Evolutionary conservation across 1,284 basidiomycete genomes (phyloP), one percentile per base, ranked within the genome.

Genomic region (Microbotryum scabiosae): DNA sequence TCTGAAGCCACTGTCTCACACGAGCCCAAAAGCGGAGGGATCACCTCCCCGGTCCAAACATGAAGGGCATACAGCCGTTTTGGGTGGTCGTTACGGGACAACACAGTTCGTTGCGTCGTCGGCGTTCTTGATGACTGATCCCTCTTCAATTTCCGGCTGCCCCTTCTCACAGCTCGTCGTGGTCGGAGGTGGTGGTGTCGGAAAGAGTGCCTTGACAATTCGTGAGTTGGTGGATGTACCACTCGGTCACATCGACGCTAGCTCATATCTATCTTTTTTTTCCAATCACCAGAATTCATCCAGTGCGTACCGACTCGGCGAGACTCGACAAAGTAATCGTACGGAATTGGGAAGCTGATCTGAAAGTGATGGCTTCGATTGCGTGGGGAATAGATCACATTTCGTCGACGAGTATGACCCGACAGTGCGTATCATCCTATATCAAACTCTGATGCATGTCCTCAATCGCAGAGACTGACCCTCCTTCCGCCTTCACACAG

Each of bases 381-480:
- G 92, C 96, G 70, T 93, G 93, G 69, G 97, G 12, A 51, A n/a
- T 28, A 9, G 28, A 48, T 87, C 85, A 69, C 89, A 96, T 77
- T 98, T 98, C 75, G 92, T 97, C 56, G 91, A 97, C 76, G 94
- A 97, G 78, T 98, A 94, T 73, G 93, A 97, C 76, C 93, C 94
- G 32, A 97, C 94, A 32, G 41, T 26, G 45, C 21, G 28, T 50
- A 43, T 47, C n/a, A 20, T 23, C 43, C 21, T 23, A 12, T n/a
- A 32, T 5, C 53, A n/a, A 49, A 36, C 46, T 43, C 43, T 5
- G 12, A 36, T 9, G 12, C 64, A 32, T 41, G 50, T 26, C 8
- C 32, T 14, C 36, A 26, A 45, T 9, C 28, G 28, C n/a, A 49
- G 14, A 20, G 45, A 48, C 52, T 23, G 41, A 18, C 26, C 46